phyloP scores from a whole-genome alignment of 148 eudicot species.

The Camellia sinensis region DNA sequence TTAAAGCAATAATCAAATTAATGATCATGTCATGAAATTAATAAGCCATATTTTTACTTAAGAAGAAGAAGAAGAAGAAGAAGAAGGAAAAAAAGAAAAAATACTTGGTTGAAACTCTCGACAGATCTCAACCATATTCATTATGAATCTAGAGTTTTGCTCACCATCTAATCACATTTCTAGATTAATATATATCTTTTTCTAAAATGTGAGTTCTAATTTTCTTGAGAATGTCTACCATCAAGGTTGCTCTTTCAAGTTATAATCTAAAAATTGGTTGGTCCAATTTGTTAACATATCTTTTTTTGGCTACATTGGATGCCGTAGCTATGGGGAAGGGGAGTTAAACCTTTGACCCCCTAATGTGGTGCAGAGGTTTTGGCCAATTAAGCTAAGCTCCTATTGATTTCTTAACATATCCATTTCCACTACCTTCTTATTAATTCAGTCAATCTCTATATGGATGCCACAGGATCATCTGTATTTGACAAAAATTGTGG shows the following conservation, averaged over 20 bases:
- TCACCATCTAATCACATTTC: too few species aligned
- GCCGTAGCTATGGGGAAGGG: too few species aligned
- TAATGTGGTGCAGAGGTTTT: too few species aligned
- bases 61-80: not conserved
- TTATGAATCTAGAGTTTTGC: not conserved
- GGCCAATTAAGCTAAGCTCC: too few species aligned
- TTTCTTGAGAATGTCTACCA: too few species aligned
- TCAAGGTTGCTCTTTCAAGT: not conserved
- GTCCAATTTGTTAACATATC: too few species aligned
- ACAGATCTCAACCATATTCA: not conserved
- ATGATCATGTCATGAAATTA: not conserved
- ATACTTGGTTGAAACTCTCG: not conserved
- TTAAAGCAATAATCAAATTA: not conserved
- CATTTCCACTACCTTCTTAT: not conserved
- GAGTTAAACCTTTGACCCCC: too few species aligned
- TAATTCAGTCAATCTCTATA: not conserved
- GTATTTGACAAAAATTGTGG: not conserved
- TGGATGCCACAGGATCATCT: not conserved
- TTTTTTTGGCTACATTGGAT: too few species aligned
- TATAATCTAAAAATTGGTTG: not conserved
- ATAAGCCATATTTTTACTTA: not conserved
- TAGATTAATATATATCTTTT: too few species aligned
- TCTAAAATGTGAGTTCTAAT: too few species aligned
- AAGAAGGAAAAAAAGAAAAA: too few species aligned
- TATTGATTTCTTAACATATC: too few species aligned